Conservation (phyloP, 2,329 filamentous ascomycete species). For the Sarocladiaceae sp. region DNA sequence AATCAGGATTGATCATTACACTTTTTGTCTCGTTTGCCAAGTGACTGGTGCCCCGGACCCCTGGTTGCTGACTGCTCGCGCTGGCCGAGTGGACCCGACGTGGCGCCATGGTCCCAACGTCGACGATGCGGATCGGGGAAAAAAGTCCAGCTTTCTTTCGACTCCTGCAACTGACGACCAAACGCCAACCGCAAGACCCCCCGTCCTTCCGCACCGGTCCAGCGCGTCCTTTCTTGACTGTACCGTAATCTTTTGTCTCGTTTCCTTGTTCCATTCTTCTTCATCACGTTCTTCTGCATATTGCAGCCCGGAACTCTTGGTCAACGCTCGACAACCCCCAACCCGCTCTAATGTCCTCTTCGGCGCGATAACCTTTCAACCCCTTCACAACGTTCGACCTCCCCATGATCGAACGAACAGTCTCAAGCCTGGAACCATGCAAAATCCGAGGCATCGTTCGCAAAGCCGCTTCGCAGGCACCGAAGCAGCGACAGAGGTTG, state of each 20-base stretch:
- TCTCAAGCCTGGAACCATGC: slow-evolving; percentile 49
- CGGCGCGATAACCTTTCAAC: slow-evolving; percentile 1
- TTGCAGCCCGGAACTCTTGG: background rate
- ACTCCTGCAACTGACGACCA: background rate
- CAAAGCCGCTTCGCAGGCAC: slow-evolving; percentile 26
- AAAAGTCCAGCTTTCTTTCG: slow-evolving; percentile 5
- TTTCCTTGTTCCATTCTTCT: background rate
- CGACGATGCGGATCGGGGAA: slow-evolving; percentile 4
- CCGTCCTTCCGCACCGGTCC: background rate
- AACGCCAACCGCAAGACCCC: too few relatives aligned
- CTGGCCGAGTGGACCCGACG: background rate
- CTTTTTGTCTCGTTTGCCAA: too few relatives aligned
- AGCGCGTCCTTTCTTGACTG: background rate
- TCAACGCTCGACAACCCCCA: background rate
- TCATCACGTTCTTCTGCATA: background rate
- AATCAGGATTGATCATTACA: too few relatives aligned
- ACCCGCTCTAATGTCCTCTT: slow-evolving; percentile 6
- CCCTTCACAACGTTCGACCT: slow-evolving; percentile 2
- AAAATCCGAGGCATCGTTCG: slow-evolving; percentile 46
- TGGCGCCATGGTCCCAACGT: slow-evolving; percentile 8
- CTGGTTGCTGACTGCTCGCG: background rate
- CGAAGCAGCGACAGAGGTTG: slow-evolving; percentile 33
- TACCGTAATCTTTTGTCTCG: background rate
- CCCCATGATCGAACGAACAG: slow-evolving; percentile 53
- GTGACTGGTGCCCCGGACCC: too few relatives aligned